Evolutionary conservation across 2,329 filamentous ascomycete genomes (phyloP).

Genomic region (Magnaporthiopsis incrustans): DNA sequence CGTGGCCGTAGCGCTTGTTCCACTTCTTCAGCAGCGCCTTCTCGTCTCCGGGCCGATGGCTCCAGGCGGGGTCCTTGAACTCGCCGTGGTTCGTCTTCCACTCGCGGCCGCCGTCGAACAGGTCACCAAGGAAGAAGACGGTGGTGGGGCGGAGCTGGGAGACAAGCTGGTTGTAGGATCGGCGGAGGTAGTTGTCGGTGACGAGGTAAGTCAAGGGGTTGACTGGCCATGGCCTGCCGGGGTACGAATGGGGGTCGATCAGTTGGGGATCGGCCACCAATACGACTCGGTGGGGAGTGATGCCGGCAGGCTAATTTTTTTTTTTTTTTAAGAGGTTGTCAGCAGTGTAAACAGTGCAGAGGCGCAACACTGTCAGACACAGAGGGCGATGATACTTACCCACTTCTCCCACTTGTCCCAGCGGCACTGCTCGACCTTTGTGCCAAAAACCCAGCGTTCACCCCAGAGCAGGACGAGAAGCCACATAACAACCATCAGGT

Average conservation of each 20-base stretch:
- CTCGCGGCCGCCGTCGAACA: conserved; percentile 93
- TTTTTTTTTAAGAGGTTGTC: conserved; percentile 13
- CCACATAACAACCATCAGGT: conserved; percentile 67
- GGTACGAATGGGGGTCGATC: conserved; percentile 92
- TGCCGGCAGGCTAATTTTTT: conserved; percentile 61
- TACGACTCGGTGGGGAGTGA: conserved; percentile 74
- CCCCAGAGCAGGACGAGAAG: conserved; percentile 72
- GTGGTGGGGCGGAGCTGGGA: conserved; percentile 72
- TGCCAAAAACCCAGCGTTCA: conserved; percentile 70
- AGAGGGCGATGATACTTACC: conserved; percentile 44
- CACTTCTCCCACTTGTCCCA: conserved; percentile 92
- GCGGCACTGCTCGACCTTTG: conserved; percentile 60
- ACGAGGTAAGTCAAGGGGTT: conserved; percentile 47
- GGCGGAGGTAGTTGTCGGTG: conserved; percentile 83
- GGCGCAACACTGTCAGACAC: not conserved
- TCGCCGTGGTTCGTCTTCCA: conserved; percentile 68
- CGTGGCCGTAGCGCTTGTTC: conserved; percentile 68
- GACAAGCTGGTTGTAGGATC: conserved; percentile 75
- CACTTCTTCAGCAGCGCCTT: conserved; percentile 52
- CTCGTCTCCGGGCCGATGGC: conserved; percentile 43
- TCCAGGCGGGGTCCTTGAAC: conserved; percentile 53
- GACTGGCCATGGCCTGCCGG: conserved; percentile 60
- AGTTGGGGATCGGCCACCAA: conserved; percentile 88
- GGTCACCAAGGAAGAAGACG: conserved; percentile 82
- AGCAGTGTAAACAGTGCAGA: conserved; percentile 10